Base-by-base conservation (phyloP, 192 early-diverging fungal species). In the Chytriomyces sp. region DNA sequence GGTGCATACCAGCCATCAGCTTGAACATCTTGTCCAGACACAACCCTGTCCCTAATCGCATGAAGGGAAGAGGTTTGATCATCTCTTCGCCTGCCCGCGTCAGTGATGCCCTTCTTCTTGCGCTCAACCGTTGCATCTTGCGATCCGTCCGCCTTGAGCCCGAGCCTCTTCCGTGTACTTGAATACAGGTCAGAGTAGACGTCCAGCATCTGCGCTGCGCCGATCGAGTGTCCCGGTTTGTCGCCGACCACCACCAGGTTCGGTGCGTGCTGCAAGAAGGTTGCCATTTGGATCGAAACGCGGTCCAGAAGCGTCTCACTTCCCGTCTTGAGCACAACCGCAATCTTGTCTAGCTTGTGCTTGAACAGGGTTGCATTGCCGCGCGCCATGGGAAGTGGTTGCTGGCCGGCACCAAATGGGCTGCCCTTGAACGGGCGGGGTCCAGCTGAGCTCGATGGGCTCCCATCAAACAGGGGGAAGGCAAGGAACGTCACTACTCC, bases 171-270 rank as follows among this genome's bases (percentile, higher is more conserved):
- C 30, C 74, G 30, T 5, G 41, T 38, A 28, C 36, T 34, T 26
- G 75, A 74, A 59, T 83, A 84, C 19, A 85, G 39, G 19, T 40
- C 58, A 3, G 76, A 64, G 64, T 73, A 72, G 6, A 88, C 87
- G 72, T 88, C 87, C 19, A 77, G 53, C 75, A 88, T 77, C 7
- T 59, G 39, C 0, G 49, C 26, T n/a, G 76, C 74, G 36, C 81
- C 87, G 34, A 88, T 77, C 3, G 36, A 31, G n/a, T 80, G 65
- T 10, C 55, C 76, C 8, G 74, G 58, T 5, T 67, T 76, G 49
- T 88, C 85, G 32, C 83, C 85, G 61, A 88, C 80, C n/a, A 88
- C 19, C 41, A 85, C 70, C 12, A 85, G 31, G 59, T 88, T 88
- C 6, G 22, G 17, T 8, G 59, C 38, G 17, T 17, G 31, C 17